A percentile compares a stretch with the other conserved stretches of the same genome.
Evolutionary conservation across 192 early-diverging fungal species (phyloP).

Genomic region (Globomyces pollinis-pini): DNA sequence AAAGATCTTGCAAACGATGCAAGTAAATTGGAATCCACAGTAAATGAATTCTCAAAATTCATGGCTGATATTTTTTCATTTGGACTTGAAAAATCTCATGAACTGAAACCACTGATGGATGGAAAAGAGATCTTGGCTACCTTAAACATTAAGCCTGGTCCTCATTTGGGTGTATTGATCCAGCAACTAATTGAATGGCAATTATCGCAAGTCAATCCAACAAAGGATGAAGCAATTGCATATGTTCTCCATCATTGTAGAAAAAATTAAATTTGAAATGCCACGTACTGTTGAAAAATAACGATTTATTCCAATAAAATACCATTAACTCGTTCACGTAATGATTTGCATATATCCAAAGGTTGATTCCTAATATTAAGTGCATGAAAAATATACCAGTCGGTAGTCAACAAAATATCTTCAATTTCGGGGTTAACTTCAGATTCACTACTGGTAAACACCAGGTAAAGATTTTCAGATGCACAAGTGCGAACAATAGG

Average conservation of each 20-base stretch:
- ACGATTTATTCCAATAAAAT: slow-evolving; percentile 4
- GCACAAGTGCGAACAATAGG: slow-evolving; percentile 50
- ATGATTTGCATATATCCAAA: background rate
- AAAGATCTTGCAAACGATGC: background rate
- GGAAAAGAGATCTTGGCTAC: slow-evolving; percentile 58
- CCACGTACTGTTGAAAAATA: slow-evolving; percentile 49
- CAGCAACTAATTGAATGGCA: slow-evolving; percentile 75
- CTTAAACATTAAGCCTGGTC: slow-evolving; percentile 68
- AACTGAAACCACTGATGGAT: slow-evolving; percentile 15
- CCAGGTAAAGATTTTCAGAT: slow-evolving; percentile 68
- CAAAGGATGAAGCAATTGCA: slow-evolving; percentile 27
- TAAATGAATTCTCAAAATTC: slow-evolving; percentile 5
- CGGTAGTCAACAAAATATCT: slow-evolving; percentile 52
- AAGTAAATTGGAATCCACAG: background rate
- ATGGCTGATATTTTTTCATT: background rate
- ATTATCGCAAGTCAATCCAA: slow-evolving; percentile 57
- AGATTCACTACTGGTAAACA: slow-evolving; percentile 36
- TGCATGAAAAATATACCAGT: slow-evolving; percentile 58
- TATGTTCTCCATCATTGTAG: slow-evolving; percentile 20
- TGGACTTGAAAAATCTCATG: slow-evolving; percentile 1
- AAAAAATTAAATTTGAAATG: slow-evolving; percentile 51
- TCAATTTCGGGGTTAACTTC: slow-evolving; percentile 44
- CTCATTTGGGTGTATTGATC: slow-evolving; percentile 54
- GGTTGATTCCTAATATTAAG: no score
- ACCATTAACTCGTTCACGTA: background rate